Percentiles rank a stretch among this genome's conserved stretches.
phyloP scores from a whole-genome alignment of 75 land plant genomes.

The Picea sitchensis region DNA sequence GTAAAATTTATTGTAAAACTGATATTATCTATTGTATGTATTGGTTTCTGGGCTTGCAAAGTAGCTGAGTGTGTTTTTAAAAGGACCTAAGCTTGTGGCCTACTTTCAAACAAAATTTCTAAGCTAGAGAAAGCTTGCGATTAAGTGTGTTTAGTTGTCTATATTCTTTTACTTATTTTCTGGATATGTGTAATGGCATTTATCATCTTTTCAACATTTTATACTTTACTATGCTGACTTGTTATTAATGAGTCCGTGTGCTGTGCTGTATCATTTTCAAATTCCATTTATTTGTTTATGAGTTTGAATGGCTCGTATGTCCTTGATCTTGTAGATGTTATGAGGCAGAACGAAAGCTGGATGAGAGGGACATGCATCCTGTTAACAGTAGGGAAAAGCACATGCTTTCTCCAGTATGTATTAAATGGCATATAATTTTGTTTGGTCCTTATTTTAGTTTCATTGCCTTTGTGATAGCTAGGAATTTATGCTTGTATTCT shows the following conservation, averaged over 20 bases:
- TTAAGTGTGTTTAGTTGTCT: neutral
- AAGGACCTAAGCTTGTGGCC: neutral
- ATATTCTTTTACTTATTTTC: neutral
- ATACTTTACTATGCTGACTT: too few relatives aligned
- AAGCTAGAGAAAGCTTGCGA: neutral
- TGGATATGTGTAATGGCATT: neutral
- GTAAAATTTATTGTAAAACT: neutral
- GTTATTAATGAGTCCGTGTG: neutral
- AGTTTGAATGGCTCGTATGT: neutral
- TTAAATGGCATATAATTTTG: neutral
- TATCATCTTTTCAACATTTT: too few relatives aligned
- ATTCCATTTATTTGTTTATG: neutral
- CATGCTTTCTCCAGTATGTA: slow-evolving; percentile 39
- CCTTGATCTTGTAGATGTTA: slow-evolving; percentile 52
- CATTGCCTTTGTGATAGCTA: neutral
- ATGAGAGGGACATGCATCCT: slow-evolving; percentile 94
- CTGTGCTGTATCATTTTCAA: neutral
- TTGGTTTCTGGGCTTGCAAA: neutral
- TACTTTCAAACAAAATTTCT: neutral
- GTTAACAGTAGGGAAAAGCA: slow-evolving; percentile 69
- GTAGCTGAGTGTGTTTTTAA: neutral
- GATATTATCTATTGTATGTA: neutral
- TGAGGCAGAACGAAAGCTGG: slow-evolving; percentile 77
- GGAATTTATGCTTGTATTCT: neutral
- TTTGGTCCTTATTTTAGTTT: neutral